Evolutionary conservation across 345 rosid genomes (phyloP), one percentile per base, ranked within the genome.

Genomic region (Eucalyptus melliodora): DNA sequence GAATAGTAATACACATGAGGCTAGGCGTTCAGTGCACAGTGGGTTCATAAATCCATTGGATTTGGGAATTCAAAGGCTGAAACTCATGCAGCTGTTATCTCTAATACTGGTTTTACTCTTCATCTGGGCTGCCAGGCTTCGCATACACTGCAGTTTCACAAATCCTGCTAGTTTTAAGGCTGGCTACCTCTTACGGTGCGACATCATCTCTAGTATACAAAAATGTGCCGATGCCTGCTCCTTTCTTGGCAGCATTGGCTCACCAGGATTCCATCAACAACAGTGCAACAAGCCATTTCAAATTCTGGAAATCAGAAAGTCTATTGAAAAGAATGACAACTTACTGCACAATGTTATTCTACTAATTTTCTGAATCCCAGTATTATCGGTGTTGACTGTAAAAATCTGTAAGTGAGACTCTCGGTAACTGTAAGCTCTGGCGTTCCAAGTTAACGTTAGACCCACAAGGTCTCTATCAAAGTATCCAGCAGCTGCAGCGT

Each of bases 401-500:
- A 21, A 42, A 77, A 40, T 59, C 88, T 59, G 49, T 87, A 56
- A 13, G 37, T 87, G 31, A 30, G 21, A 26, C 50, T 87, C 50
- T 60, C 30, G 13, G 53, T 50, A 42, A 30, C 31, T n/a, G 49
- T 44, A 37, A 37, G 49, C 27, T 60, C 40, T 11, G 9, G 53
- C 1, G 5, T 77, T 40, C 85, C 85, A 40, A 77, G 85, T 77
- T 77, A 77, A 77, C 44, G 30, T 77, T 77, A 44, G 30, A 77
- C 50, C 90, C 42, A 53, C 85, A 21, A 65, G 60, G 37, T 37
- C 67, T 89, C 67, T 86, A 87, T 94, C 92, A 95, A 59, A 97
- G 95, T 65, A 96, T 93, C 96, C 93, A 92, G 94, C 99, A 96
- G 56, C 93, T 94, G 95, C 99, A 96, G 55, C 98, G 90, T 89